Evolutionary conservation across 805 yeast species (phyloP), one percentile per base, ranked within the genome.

Genomic region (Alloascoidea hylecoeti): DNA sequence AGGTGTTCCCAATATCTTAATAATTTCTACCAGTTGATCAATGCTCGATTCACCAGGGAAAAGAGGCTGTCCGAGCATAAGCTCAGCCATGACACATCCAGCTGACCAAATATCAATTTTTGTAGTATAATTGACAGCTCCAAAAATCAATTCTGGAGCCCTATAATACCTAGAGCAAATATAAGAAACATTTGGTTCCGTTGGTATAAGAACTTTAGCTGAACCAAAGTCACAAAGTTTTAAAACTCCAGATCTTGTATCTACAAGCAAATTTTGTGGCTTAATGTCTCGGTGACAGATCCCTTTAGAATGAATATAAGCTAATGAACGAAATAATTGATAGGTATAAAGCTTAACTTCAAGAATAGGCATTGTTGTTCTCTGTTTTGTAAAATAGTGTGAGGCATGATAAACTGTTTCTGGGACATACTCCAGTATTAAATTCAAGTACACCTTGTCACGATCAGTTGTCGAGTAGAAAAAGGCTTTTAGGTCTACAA

Each of bases 1-100:
- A 4, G 98, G 98, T 1, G 98, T 89, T 13, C 98, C 98, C 53
- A 92, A 67, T 17, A 89, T 83, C 60, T 92, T 92, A 56, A 89
- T 89, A 49, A 89, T 89, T 58, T 89, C 98, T 15, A 89, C 97
- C 50, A 89, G 70, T 59, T 92, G 98, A 57, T 92, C 98, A 42
- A 92, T 89, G 30, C 98, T 97, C 42, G 88, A 78, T 56, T 92
- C 97, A 35, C 98, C 98, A 9, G 98, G 98, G 62, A 92, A 92
- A 46, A 92, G 64, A 12, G 98, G 98, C 56, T 86, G 96, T 14
- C 98, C 97, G 41, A 92, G 68, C 45, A 88, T 74, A 50, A 92
- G 64, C 61, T 92, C 98, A 3, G 97, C 97, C 84, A 92, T 86
- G 16, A 92, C 98, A 64, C 98, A 92, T 15, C 95, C 96, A 12